Conservation (phyloP, 2,329 filamentous ascomycete species). For the Trichophyton simii region DNA sequence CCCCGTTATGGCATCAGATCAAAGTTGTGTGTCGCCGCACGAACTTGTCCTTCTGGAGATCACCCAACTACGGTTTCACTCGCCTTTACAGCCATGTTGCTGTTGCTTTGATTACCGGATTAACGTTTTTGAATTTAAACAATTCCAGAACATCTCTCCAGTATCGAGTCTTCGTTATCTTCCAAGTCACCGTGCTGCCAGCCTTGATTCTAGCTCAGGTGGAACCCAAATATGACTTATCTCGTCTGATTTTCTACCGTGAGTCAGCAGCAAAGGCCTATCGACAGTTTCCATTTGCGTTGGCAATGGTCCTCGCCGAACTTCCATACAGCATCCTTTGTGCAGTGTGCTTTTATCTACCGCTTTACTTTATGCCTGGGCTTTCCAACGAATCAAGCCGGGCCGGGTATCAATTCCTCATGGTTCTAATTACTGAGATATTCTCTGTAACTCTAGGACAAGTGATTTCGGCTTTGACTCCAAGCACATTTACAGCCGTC, state of each 20-base stretch:
- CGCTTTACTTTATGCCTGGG: conserved; percentile 73
- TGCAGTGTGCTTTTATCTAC: conserved; percentile 67
- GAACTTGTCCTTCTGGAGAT: conserved; percentile 70
- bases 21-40: conserved; percentile 60
- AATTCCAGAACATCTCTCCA: conserved; percentile 65
- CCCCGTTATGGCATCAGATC: conserved; percentile 66
- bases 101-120: conserved; percentile 64
- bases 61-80: conserved; percentile 80
- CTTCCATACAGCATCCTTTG: conserved; percentile 74
- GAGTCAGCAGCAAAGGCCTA: conserved; percentile 82
- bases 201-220: conserved; percentile 74
- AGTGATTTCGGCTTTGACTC: conserved; percentile 62
- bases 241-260: conserved; percentile 71
- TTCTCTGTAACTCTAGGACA: conserved; percentile 75
- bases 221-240: conserved; percentile 70
- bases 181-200: conserved; percentile 72
- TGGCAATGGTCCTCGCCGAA: conserved; percentile 69
- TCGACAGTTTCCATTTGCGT: conserved; percentile 62
- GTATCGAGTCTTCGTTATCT: conserved; percentile 79
- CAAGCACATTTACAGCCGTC: conserved; percentile 54
- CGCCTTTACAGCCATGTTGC: conserved; percentile 72
- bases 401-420: conserved; percentile 78
- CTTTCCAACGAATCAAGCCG: conserved; percentile 51
- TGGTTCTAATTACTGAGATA: conserved; percentile 68
- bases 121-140: conserved; percentile 68